A percentile compares a stretch with the other conserved stretches of the same genome.
Evolutionary conservation across 2,329 filamentous ascomycete genomes (phyloP).

Genomic region (Macrophomina tecta): DNA sequence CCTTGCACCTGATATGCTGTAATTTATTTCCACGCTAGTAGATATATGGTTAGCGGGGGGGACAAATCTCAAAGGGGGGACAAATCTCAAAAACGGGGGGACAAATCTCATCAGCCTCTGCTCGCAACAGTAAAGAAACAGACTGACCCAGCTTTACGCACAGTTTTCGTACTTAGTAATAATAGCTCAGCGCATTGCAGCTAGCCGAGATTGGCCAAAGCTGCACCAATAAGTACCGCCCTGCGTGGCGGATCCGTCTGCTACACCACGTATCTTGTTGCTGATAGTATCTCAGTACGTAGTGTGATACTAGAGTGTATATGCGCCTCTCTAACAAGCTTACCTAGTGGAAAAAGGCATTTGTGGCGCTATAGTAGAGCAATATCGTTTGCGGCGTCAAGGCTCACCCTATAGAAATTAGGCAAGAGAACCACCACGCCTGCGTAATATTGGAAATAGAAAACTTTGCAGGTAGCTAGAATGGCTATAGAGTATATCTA

Average conservation of each 20-base stretch:
- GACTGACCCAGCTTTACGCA: neutral
- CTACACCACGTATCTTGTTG: neutral
- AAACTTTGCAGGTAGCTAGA: neutral
- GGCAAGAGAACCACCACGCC: neutral
- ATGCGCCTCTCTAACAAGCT: neutral
- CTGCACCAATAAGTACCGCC: neutral
- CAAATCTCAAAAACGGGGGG: too few species aligned
- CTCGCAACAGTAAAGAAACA: neutral
- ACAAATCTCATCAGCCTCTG: too few species aligned
- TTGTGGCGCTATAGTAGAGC: neutral
- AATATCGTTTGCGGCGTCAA: constrained; percentile 4
- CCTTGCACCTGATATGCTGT: too few species aligned
- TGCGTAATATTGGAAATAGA: neutral
- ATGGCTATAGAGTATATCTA: constrained; percentile 1
- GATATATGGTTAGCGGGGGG: too few species aligned
- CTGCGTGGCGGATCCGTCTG: constrained; percentile 8
- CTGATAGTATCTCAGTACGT: neutral
- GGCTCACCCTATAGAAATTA: neutral
- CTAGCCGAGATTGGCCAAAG: neutral
- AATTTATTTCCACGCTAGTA: too few species aligned
- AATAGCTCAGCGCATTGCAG: neutral
- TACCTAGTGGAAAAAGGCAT: neutral
- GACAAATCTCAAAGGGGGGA: too few species aligned
- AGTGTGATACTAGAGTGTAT: neutral
- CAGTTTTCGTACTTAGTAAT: neutral